Evolutionary conservation across 129 eudicot species (phyloP), one percentile per base, ranked within the genome.

Genomic region (Artemisia tridentata): DNA sequence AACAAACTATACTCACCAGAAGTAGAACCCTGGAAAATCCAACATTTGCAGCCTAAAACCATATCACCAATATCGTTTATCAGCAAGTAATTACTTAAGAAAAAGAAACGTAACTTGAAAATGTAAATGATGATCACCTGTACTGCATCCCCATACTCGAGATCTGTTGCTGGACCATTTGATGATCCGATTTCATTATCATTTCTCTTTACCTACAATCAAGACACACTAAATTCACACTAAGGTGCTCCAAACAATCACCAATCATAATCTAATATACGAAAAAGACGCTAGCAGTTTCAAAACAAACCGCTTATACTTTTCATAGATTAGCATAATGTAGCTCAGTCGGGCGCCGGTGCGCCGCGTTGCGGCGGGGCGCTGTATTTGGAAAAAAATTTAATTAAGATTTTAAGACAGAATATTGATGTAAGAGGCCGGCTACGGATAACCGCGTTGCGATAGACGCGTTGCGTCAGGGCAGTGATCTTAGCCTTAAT

Each of bases 11-110:
- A 54, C 85, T 61, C 69, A 77, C 85, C 81, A 81, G 72, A 65
- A 81, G 81, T 67, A 81, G 69, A 50, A 81, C 81, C 64, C 85
- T 72, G 31, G 79, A 76, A 72, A 77, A 76, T 68, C 85, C 81
- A 81, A 81, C 81, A 53, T 81, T 81, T 52, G 79, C 78, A 58
- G 85, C 85, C 85, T 81, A 75, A 21, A 31, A 64, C 15, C 62
- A 69, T 45, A 21, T 66, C 47, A 47, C 70, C 38, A 59, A 38
- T 46, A 53, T 3, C 20, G 49, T 54, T 17, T 43, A 11, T 63
- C 16, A 75, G 50, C 62, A 67, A 14, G 56, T 34, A 20, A 16
- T 41, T 50, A 16, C 9, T 64, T 61, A 16, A 49, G 16, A 11
- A 67, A 48, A 48, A 56, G 13, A 64, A 14, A 31, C 2, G 10